Evolutionary conservation across 2,329 filamentous ascomycete species (phyloP).

Genomic region (Ophiognomonia clavigignenti-juglandacearum): DNA sequence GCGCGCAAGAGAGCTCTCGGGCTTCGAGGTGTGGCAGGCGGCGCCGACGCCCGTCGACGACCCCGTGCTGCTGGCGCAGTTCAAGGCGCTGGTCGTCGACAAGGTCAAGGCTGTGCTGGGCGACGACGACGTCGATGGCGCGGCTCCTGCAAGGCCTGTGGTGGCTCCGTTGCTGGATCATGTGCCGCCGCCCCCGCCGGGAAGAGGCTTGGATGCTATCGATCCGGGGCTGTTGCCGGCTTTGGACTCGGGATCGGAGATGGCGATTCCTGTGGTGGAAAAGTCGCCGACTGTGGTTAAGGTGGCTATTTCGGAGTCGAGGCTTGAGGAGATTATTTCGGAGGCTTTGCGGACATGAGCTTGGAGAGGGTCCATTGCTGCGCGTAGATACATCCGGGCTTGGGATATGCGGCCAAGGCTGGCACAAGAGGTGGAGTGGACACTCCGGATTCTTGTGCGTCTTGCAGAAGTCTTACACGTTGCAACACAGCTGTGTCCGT

Average conservation of each 20-base stretch:
- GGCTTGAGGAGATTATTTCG: conserved; percentile 10
- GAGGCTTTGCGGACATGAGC: background rate
- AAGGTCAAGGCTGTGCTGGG: conserved; percentile 20
- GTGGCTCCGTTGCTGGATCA: conserved; percentile 2
- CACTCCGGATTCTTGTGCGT: no score
- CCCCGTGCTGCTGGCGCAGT: conserved; percentile 44
- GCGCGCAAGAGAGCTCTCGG: conserved; percentile 44
- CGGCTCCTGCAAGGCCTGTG: background rate
- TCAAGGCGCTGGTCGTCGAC: conserved; percentile 40
- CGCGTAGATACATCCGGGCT: no score
- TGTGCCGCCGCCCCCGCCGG: background rate
- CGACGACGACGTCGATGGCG: background rate
- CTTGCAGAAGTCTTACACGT: no score
- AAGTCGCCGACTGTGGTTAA: conserved; percentile 10
- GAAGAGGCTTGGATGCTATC: conserved; percentile 14
- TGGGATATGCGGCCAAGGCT: no score
- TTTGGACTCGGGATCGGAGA: background rate
- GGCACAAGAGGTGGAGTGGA: no score
- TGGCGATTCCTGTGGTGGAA: no score
- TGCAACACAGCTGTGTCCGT: no score
- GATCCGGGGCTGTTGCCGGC: conserved; percentile 11
- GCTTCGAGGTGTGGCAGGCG: conserved; percentile 22
- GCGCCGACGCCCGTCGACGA: conserved; percentile 51
- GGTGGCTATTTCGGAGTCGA: conserved; percentile 14
- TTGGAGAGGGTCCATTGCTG: no score